phyloP scores from a whole-genome alignment of 805 yeast species.

The Nakazawaea populi region DNA sequence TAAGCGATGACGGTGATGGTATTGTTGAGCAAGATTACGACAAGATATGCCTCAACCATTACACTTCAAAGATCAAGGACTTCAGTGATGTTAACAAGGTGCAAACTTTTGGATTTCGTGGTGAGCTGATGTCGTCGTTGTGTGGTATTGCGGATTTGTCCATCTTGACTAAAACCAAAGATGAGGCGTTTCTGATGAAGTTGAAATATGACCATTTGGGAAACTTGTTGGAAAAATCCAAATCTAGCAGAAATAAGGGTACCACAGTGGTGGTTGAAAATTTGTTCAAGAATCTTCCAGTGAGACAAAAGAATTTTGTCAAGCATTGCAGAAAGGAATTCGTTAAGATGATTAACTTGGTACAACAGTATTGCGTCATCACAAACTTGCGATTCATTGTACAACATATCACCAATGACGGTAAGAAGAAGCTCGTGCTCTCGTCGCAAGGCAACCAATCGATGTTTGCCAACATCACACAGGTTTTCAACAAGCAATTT shows the following conservation, averaged over 20 bases:
- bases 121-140: slow-evolving; percentile 73
- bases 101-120: slow-evolving; percentile 67
- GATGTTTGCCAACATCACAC: slow-evolving; percentile 50
- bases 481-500: slow-evolving; percentile 37
- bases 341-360: slow-evolving; percentile 51
- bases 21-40: slow-evolving; percentile 47
- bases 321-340: slow-evolving; percentile 69
- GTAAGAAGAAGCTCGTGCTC: slow-evolving; percentile 48
- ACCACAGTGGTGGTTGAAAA: slow-evolving; percentile 55
- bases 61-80: slow-evolving; percentile 56
- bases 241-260: slow-evolving; percentile 50
- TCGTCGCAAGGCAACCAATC: slow-evolving; percentile 48
- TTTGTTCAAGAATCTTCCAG: slow-evolving; percentile 71
- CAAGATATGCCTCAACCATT: slow-evolving; percentile 51
- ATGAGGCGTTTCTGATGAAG: slow-evolving; percentile 51
- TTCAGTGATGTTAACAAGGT: slow-evolving; percentile 52
- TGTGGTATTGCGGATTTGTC: slow-evolving; percentile 47
- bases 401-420: slow-evolving; percentile 40
- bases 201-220: slow-evolving; percentile 58
- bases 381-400: slow-evolving; percentile 56
- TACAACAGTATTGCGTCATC: slow-evolving; percentile 69
- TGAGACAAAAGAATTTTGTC: slow-evolving; percentile 66
- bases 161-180: slow-evolving; percentile 43
- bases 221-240: slow-evolving; percentile 26
- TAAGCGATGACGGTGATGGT: slow-evolving; percentile 66